Conservation (phyloP, 2,329 filamentous ascomycete species). For the Penicillium psychrosexuale region DNA sequence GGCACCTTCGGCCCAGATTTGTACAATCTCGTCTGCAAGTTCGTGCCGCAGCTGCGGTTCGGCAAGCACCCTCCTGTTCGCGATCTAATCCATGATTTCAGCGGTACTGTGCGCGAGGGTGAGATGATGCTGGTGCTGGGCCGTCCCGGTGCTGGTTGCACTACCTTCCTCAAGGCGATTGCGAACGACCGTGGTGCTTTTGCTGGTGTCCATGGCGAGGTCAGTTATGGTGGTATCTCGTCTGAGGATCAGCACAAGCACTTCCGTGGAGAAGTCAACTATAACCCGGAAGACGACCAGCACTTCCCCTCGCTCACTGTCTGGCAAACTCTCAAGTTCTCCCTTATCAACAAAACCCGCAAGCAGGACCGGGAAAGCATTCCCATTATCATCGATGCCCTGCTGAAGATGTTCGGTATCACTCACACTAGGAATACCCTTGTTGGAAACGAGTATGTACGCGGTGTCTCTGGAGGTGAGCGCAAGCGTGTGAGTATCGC, state of each 20-base stretch:
- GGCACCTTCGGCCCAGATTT: constrained; percentile 80
- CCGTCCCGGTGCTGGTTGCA: constrained; percentile 70
- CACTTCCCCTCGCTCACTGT: constrained; percentile 74
- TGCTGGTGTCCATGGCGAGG: constrained; percentile 64
- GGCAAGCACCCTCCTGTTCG: constrained; percentile 50
- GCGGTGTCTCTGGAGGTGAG: constrained; percentile 76
- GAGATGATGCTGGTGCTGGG: constrained; percentile 74
- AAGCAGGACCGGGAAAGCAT: constrained; percentile 63
- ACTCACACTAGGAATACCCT: constrained; percentile 69
- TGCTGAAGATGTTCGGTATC: constrained; percentile 77
- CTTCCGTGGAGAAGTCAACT: constrained; percentile 73
- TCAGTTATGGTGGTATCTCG: constrained; percentile 69
- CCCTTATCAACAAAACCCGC: constrained; percentile 70
- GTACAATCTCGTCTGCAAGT: constrained; percentile 60
- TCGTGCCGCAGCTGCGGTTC: constrained; percentile 51
- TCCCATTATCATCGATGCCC: constrained; percentile 64
- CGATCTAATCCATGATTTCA: constrained; percentile 64
- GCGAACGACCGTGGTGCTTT: constrained; percentile 67
- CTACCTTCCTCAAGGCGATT: constrained; percentile 72
- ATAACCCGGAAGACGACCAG: constrained; percentile 73
- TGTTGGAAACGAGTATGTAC: constrained; percentile 69
- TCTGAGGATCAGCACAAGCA: constrained; percentile 64
- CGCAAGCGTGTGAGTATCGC: constrained; percentile 76
- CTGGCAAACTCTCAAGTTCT: constrained; percentile 73
- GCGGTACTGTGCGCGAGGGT: constrained; percentile 62